phyloP scores from a whole-genome alignment of 208 protist genomes.

The Naegleria gruberi region DNA sequence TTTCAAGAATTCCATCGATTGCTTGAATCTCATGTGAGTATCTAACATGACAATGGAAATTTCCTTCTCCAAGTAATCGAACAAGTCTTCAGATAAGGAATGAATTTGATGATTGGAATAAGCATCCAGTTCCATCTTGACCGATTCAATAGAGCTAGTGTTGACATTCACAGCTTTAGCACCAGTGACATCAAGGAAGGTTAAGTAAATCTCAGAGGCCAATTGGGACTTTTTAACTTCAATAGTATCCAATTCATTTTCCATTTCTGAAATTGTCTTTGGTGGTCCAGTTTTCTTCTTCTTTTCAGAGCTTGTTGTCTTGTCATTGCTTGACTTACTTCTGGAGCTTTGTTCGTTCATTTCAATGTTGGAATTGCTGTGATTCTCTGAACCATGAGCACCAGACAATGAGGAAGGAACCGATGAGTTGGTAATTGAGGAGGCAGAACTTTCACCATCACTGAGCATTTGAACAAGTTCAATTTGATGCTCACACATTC shows the following conservation, averaged over 20 bases:
- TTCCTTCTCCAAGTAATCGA: not conserved
- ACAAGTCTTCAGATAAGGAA: not conserved
- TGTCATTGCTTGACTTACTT: no score
- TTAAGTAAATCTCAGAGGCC: not conserved
- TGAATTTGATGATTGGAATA: not conserved
- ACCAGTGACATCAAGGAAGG: not conserved
- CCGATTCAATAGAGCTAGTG: not conserved
- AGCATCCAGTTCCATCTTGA: not conserved
- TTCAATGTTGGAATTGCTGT: not conserved
- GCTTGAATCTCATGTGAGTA: not conserved
- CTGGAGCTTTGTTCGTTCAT: not conserved
- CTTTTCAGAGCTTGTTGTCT: no score
- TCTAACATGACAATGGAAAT: conserved; percentile 2
- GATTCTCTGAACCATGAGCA: no score
- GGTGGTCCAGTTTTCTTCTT: not conserved
- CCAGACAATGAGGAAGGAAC: not conserved
- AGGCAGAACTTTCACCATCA: no score
- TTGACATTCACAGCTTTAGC: not conserved
- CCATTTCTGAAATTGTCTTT: not conserved
- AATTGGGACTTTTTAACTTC: not conserved
- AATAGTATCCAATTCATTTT: not conserved
- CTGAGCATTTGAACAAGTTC: not conserved
- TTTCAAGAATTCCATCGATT: not conserved
- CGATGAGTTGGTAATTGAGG: not conserved
- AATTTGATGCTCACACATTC: not conserved